Base-by-base conservation (phyloP, 2,329 filamentous ascomycete genomes). In the Beauveria medogensis region DNA sequence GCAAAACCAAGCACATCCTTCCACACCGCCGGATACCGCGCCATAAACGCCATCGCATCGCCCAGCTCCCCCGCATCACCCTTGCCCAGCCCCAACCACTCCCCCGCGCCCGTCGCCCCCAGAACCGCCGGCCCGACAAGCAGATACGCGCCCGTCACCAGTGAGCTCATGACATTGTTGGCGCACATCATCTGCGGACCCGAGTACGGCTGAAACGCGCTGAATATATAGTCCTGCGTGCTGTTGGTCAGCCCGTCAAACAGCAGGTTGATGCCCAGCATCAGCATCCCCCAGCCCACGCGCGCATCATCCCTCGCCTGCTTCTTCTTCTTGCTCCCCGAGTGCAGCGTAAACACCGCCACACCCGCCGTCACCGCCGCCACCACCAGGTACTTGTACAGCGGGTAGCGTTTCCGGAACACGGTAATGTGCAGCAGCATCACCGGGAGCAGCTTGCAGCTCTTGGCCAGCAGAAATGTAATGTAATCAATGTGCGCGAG, bases 171-270 rank as follows among this genome's bases (percentile, higher is more conserved):
- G 60, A 96, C 78, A 72, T 97, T 99, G 75, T 97, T 91, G 44
- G 93, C 92, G 72, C 92, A 95, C 94, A 99, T 99, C 94, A 99
- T 99, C 82, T 99, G 94, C 63, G 93, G 92, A 10, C 94, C 94
- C 3, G 86, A 85, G 72, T 94, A 97, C 16, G 88, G 86, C 65
- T 85, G 85, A 75, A 92, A 96, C 7, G 84, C 81, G 65, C 77
- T 75, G 73, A 97, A 97, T 73, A 99, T 91, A 74, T 96, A 87
- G 74, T 99, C 94, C 79, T 99, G 94, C 2, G 93, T 96, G 59
- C 89, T 92, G 75, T 99, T 99, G 62, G 93, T 97, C 59, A 99
- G 81, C 65, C 94, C 94, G 73, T 99, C 94, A 69, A 99, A 94
- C 22, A 99, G 83, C 56, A 99, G 80, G 73, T 99, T 99, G 70